Base-by-base conservation (phyloP, 192 early-diverging fungal species). In the Pilobolus umbonatus region DNA sequence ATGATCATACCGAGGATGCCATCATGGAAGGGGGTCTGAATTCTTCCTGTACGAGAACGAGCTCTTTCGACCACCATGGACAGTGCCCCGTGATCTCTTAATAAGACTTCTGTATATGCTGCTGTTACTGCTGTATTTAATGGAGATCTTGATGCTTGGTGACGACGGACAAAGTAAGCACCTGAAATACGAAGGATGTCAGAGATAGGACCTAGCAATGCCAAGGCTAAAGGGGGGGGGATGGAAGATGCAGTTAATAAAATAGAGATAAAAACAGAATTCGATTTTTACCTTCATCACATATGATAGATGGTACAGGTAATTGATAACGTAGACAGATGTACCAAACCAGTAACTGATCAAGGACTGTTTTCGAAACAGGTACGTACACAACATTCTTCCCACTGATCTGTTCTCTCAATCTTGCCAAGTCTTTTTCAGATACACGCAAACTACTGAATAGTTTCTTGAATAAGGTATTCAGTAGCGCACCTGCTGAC, bases 311-410 rank as follows among this genome's bases (percentile, higher is more conserved):
- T 3, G 71, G 71, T 6, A 73, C 51, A n/a, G 71, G 71, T 43
- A 73, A 38, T 36, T 64, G 36, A 32, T 64, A 73, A 32, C 64
- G 64, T 17, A 73, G 29, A 34, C 55, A 59, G 14, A 73, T 56
- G 32, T 73, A 73, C 71, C 71, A 73, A 14, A 73, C 46, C 12
- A 73, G 19, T 12, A 73, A 55, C 19, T 61, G 61, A 39, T 73
- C 71, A 35, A 73, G n/a, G 11, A 73, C 30, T 7, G 65, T 64
- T 26, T 73, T 73, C 2, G 71, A 67, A 6, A 63, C 65, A 9
- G 71, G 71, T 2, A 73, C 64, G 52, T 73, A 73, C 0, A 73
- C 65, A 4, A 73, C 65, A 3, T 62, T 65, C 35, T 67, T 72
- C 8, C 60, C 70, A 11, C 53, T 17, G 22, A 65, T 72, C 25